Percentiles rank a stretch among this genome's conserved stretches.
Evolutionary conservation across 495 filamentous ascomycete genomes (phyloP).

Genomic region (Aspergillus biplanus): DNA sequence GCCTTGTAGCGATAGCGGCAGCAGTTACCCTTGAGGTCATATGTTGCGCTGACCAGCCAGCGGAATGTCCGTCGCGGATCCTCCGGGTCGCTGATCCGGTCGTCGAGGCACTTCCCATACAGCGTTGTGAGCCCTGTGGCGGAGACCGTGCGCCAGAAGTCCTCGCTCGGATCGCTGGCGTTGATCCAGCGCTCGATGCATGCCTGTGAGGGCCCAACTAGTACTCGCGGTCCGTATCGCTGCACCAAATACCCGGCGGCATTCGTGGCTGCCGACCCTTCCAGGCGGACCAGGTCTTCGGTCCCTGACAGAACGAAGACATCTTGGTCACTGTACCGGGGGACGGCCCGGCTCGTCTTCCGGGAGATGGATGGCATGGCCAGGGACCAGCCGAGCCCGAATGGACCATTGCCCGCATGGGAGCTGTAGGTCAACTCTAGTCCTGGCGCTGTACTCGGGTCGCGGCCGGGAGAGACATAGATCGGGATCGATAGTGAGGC

Average conservation of each 20-base stretch:
- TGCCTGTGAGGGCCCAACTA: neutral
- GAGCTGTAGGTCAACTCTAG: neutral
- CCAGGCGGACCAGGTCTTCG: conserved; percentile 3
- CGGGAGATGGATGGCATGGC: neutral
- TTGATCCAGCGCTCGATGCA: conserved; percentile 15
- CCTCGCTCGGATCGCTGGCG: neutral
- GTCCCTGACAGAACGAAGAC: neutral
- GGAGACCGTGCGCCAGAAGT: conserved; percentile 5
- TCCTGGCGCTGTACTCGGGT: neutral
- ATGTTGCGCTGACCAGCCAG: neutral
- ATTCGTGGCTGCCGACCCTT: neutral
- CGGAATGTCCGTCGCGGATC: conserved; percentile 1
- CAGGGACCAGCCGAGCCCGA: neutral
- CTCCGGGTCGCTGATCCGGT: neutral
- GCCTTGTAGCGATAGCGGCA: conserved; percentile 1
- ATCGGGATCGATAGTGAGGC: neutral
- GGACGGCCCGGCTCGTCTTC: neutral
- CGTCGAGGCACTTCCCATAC: neutral
- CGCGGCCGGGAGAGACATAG: neutral
- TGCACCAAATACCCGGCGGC: neutral
- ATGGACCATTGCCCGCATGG: neutral
- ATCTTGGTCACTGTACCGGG: neutral
- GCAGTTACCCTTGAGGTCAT: neutral
- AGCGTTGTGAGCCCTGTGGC: neutral
- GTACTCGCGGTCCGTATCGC: conserved; percentile 6